A percentile compares a stretch with the other conserved stretches of the same genome.
Conservation (phyloP, 1,139 yeast genomes). For the Taphrina confusa region DNA sequence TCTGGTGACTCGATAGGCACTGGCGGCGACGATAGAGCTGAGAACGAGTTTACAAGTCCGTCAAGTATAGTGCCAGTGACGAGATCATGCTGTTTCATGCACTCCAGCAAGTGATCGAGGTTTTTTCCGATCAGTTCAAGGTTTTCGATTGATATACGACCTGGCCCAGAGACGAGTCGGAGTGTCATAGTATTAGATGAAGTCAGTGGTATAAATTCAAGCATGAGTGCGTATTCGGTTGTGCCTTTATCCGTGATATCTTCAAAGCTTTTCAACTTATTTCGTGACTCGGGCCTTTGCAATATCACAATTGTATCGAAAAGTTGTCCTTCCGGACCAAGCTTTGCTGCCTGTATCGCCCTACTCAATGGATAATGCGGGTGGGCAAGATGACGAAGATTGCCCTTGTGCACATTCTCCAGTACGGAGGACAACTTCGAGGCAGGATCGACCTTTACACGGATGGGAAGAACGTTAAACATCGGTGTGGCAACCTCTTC, state of each 20-base stretch:
- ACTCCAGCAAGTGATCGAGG: constrained; percentile 3
- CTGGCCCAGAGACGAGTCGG: not conserved
- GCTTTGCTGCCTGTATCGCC: constrained; percentile 1
- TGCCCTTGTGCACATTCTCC: constrained; percentile 13
- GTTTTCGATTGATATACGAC: not conserved
- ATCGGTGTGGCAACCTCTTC: constrained; percentile 39
- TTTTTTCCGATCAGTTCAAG: not conserved
- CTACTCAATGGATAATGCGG: constrained; percentile 37
- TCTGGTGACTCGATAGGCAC: not conserved
- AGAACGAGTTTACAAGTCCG: not conserved
- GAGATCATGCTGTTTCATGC: not conserved
- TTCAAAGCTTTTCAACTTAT: not conserved
- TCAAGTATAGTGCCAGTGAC: not conserved
- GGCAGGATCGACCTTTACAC: constrained; percentile 18
- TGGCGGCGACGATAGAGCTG: not conserved
- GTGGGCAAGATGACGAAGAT: constrained; percentile 7
- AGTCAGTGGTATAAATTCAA: constrained; percentile 19
- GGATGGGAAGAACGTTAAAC: constrained; percentile 39
- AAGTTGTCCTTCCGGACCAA: constrained; percentile 8
- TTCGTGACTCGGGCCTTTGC: constrained; percentile 26
- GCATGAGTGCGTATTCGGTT: constrained; percentile 20
- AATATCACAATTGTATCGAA: constrained; percentile 40
- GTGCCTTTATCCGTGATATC: constrained; percentile 18
- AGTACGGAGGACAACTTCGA: constrained; percentile 8
- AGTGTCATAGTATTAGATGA: not conserved